Conservation (phyloP, 139 green algal species). For the Ettlia oleoabundans region DNA sequence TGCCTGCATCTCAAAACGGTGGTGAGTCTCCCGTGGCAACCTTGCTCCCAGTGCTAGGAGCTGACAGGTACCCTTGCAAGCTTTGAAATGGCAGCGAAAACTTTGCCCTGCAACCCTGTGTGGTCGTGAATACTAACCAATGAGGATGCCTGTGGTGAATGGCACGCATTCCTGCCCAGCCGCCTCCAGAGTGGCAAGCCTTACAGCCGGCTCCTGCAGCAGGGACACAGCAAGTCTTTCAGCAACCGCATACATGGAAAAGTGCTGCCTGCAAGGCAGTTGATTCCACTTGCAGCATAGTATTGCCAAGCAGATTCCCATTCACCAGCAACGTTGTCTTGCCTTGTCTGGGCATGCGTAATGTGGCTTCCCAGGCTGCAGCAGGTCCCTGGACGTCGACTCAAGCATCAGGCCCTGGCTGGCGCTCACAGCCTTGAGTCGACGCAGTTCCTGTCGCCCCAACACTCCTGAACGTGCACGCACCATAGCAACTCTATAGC, state of each 20-base stretch:
- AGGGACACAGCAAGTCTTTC: too few species aligned
- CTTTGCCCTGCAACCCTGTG: background rate
- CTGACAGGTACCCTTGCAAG: too few species aligned
- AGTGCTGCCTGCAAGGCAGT: too few species aligned
- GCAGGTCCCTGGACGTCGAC: constrained; percentile 45
- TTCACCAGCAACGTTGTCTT: background rate
- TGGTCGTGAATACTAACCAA: constrained; percentile 39
- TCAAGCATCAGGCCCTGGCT: constrained; percentile 94
- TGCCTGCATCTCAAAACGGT: constrained; percentile 51
- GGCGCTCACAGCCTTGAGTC: constrained; percentile 61
- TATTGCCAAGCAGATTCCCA: too few species aligned
- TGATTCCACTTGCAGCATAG: too few species aligned
- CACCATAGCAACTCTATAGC: too few species aligned
- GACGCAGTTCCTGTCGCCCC: constrained; percentile 14
- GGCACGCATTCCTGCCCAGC: constrained; percentile 74
- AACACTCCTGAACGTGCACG: constrained; percentile 46
- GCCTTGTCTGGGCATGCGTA: constrained; percentile 85
- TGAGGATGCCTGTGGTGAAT: constrained; percentile 84
- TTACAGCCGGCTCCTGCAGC: constrained; percentile 48
- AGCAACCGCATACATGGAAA: too few species aligned
- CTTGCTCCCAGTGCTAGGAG: background rate
- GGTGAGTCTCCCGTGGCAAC: too few species aligned
- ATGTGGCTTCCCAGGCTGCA: constrained; percentile 71
- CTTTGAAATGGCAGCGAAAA: too few species aligned
- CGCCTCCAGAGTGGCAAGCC: constrained; percentile 70